Percentiles rank a stretch among this genome's conserved stretches.
Evolutionary conservation across 73 alveolate genomes (phyloP).

Genomic region (Tetrahymena borealis): DNA sequence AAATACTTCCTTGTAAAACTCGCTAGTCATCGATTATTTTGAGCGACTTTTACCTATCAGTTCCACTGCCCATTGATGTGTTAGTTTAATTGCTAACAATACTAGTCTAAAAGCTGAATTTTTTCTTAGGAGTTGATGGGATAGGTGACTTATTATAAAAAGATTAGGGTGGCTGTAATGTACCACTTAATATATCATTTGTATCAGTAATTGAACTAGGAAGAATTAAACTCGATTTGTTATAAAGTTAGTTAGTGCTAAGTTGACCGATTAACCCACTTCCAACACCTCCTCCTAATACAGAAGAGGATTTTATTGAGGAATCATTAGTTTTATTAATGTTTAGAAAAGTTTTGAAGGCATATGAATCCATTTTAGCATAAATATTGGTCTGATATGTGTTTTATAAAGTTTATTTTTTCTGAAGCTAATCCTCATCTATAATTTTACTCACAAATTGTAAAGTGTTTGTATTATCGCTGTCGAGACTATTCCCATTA

Average conservation of each 20-base stretch:
- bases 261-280: neutral
- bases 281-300: neutral
- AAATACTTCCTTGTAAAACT: neutral
- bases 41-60: neutral
- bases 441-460: neutral
- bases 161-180: neutral
- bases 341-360: neutral
- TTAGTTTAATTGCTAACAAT: neutral
- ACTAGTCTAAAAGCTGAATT: neutral
- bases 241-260: neutral
- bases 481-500: neutral
- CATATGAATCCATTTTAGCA: neutral
- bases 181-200: neutral
- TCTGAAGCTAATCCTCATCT: neutral
- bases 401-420: neutral
- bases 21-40: neutral
- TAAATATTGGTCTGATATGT: neutral
- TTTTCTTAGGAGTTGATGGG: neutral
- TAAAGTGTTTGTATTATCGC: neutral
- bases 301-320: neutral
- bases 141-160: neutral
- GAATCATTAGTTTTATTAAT: neutral
- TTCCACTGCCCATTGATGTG: neutral
- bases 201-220: neutral
- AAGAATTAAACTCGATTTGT: neutral